These are phyloP conservation scores for Chlamydomonas sp. DNA, from an alignment of 139 green algal genomes.

Conservation along the genomic window DNA sequence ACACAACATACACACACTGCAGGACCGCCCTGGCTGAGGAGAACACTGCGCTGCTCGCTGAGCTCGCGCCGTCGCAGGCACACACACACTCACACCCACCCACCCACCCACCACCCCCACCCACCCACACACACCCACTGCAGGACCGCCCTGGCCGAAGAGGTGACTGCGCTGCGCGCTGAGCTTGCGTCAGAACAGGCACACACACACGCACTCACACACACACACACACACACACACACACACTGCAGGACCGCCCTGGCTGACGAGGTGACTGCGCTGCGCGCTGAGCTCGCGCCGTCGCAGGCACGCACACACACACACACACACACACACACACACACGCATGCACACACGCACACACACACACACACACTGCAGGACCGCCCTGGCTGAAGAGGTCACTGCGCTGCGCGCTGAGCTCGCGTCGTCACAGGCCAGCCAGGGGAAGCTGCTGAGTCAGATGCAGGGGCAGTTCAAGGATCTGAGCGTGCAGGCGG, in stretches of 20 bases:
- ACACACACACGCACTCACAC: constrained; percentile 5
- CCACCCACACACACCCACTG: neutral
- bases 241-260: neutral
- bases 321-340: constrained; percentile 13
- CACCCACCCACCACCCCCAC: neutral
- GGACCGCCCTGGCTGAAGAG: constrained; percentile 8
- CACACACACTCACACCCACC: constrained; percentile 6
- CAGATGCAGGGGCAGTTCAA: too few relatives aligned
- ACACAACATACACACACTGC: too few relatives aligned
- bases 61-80: too few relatives aligned
- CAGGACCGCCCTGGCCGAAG: too few relatives aligned
- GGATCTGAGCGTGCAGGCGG: too few relatives aligned
- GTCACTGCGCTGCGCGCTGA: constrained; percentile 18
- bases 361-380: neutral
- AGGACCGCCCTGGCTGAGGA: too few relatives aligned
- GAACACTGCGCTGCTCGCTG: too few relatives aligned
- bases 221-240: neutral
- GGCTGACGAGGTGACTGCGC: constrained; percentile 8
- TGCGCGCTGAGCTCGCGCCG: constrained; percentile 21
- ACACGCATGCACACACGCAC: neutral
- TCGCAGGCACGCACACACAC: too few relatives aligned
- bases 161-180: too few relatives aligned
- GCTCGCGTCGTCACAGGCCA: constrained; percentile 9
- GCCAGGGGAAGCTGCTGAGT: too few relatives aligned
- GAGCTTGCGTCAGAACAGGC: too few relatives aligned